Evolutionary conservation across 345 rosid species (phyloP).

Genomic region (Boechera stricta): DNA sequence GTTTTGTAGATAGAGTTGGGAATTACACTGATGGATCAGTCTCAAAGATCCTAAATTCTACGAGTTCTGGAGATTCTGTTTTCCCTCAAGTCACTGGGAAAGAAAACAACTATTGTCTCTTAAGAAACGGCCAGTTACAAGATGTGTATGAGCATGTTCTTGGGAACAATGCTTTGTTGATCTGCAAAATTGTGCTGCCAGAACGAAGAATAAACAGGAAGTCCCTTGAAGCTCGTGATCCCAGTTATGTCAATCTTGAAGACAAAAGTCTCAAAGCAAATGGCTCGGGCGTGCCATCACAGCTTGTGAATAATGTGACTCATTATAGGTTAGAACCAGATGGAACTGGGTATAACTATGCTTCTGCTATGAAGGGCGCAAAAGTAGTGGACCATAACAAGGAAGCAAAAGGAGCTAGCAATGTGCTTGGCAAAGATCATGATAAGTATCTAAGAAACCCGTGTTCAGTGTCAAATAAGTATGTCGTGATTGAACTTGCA

Average conservation of each 20-base stretch:
- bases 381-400: constrained; percentile 84
- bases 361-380: constrained; percentile 82
- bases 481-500: constrained; percentile 81
- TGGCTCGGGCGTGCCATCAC: constrained; percentile 46
- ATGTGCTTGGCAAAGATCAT: constrained; percentile 80
- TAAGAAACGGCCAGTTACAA: constrained; percentile 48
- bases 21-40: constrained; percentile 46
- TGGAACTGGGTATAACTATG: constrained; percentile 86
- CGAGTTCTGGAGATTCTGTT: constrained; percentile 43
- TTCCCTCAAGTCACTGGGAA: constrained; percentile 46
- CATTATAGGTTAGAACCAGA: constrained; percentile 88
- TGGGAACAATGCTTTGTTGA: constrained; percentile 51
- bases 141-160: constrained; percentile 57
- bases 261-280: constrained; percentile 60
- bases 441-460: constrained; percentile 88
- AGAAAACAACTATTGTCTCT: constrained; percentile 48
- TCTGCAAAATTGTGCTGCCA: constrained; percentile 48
- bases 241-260: constrained; percentile 62
- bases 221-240: constrained; percentile 46
- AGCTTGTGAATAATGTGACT: constrained; percentile 67
- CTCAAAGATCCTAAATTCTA: constrained; percentile 48
- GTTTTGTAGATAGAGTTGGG: constrained; percentile 35
- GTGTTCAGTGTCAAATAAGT: constrained; percentile 73
- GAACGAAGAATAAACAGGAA: constrained; percentile 42
- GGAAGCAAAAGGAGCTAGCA: constrained; percentile 90